phyloP scores from a whole-genome alignment of 1,139 yeast genomes.

The Saccharomycopsis hybrid region DNA sequence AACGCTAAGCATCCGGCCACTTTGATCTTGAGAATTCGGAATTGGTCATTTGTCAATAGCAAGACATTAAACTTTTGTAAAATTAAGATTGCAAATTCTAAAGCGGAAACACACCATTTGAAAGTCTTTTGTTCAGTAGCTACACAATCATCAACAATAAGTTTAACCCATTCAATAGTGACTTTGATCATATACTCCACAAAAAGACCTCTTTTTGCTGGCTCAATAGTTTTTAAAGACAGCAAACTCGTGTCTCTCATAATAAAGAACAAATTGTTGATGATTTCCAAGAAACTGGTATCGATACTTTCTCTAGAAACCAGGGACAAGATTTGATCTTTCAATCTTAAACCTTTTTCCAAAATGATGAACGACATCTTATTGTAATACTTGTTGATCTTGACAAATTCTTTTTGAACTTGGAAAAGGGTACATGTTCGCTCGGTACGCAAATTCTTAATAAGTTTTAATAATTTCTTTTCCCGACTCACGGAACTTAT shows the following conservation, averaged over 20 bases:
- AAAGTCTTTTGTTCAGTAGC: slow-evolving; percentile 90
- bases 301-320: not conserved
- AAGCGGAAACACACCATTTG: slow-evolving; percentile 92
- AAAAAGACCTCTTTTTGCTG: slow-evolving; percentile 59
- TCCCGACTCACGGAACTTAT: not conserved
- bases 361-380: slow-evolving; percentile 63
- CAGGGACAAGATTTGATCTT: slow-evolving; percentile 7
- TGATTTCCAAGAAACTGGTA: slow-evolving; percentile 40
- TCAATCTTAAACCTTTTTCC: slow-evolving; percentile 35
- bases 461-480: slow-evolving; percentile 6
- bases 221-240: slow-evolving; percentile 59
- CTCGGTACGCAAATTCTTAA: slow-evolving; percentile 35
- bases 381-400: slow-evolving; percentile 62
- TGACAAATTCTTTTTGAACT: slow-evolving; percentile 69
- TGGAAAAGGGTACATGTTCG: slow-evolving; percentile 66
- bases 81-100: slow-evolving; percentile 95
- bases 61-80: slow-evolving; percentile 85
- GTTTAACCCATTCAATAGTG: slow-evolving; percentile 87
- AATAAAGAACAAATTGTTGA: slow-evolving; percentile 71
- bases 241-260: slow-evolving; percentile 81
- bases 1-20: slow-evolving; percentile 95
- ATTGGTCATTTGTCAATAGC: slow-evolving; percentile 73
- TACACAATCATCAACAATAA: slow-evolving; percentile 88
- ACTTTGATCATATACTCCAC: slow-evolving; percentile 69
- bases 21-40: slow-evolving; percentile 62